Conservation (phyloP, 163 green algal genomes). For the Scenedesmus sp. region DNA sequence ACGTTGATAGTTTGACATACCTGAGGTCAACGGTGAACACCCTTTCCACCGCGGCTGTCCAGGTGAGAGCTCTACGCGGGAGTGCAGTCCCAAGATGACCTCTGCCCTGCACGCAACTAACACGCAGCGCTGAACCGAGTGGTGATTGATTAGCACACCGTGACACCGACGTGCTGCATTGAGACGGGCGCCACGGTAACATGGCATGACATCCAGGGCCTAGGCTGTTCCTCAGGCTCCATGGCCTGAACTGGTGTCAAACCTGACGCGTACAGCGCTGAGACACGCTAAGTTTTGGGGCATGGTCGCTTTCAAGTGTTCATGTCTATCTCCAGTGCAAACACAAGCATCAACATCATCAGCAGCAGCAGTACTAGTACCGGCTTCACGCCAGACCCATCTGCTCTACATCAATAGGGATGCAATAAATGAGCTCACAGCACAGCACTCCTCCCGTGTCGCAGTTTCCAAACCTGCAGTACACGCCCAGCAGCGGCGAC, state of each 20-base stretch:
- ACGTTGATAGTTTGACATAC: not conserved
- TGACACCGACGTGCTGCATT: too few species aligned
- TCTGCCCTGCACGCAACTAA: not conserved
- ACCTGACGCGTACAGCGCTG: not conserved
- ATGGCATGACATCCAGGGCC: not conserved
- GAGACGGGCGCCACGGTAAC: too few species aligned
- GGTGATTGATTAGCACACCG: too few species aligned
- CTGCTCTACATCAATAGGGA: not conserved
- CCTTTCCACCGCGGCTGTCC: not conserved
- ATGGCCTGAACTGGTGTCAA: not conserved
- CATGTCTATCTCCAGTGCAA: not conserved
- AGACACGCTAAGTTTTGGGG: too few species aligned
- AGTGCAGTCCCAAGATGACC: not conserved
- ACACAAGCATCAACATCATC: not conserved
- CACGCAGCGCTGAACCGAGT: not conserved
- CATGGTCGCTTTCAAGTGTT: too few species aligned
- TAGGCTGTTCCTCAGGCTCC: not conserved
- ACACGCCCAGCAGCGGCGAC: conserved; percentile 43
- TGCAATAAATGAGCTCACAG: conserved; percentile 1
- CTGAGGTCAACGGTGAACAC: not conserved
- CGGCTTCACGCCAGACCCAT: not conserved
- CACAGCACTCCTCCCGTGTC: not conserved
- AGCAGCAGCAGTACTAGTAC: not conserved
- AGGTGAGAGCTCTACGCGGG: not conserved
- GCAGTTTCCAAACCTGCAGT: not conserved